Conservation (phyloP, 2,329 filamentous ascomycete genomes). For the Colletotrichum karsti region DNA sequence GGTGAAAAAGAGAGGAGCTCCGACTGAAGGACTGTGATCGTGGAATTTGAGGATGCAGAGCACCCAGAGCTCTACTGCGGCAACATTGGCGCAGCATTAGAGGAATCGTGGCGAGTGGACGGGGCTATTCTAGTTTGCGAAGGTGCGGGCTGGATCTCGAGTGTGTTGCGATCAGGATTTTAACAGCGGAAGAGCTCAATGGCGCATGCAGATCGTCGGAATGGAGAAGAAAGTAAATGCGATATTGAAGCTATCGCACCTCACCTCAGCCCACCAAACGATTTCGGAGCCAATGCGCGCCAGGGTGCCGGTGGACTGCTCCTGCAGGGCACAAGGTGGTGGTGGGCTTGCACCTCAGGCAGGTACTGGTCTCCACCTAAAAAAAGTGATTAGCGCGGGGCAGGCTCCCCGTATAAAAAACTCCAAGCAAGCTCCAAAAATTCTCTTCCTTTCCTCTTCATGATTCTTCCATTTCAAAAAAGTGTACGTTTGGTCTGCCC, state of each 20-base stretch:
- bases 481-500: conserved; percentile 70
- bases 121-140: too few relatives aligned
- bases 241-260: conserved; percentile 25
- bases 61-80: conserved; percentile 18
- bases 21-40: background rate
- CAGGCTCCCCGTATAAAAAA: conserved; percentile 46
- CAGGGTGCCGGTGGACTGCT: background rate
- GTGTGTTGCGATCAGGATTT: background rate
- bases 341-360: conserved; percentile 22
- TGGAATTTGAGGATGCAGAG: background rate
- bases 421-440: conserved; percentile 38
- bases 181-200: background rate
- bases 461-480: conserved; percentile 99
- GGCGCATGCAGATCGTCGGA: background rate
- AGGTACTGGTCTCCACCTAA: conserved; percentile 38
- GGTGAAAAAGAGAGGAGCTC: background rate
- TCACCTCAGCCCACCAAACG: conserved; percentile 7
- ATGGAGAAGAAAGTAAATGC: background rate
- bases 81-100: conserved; percentile 29
- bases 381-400: conserved; percentile 22
- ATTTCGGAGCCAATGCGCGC: background rate
- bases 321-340: conserved; percentile 1
- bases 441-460: conserved; percentile 66
- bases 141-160: too few relatives aligned
- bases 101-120: background rate